These are phyloP conservation scores for Dysphania ambrosioides DNA, from an alignment of 148 eudicot genomes.

Conservation along the genomic window DNA sequence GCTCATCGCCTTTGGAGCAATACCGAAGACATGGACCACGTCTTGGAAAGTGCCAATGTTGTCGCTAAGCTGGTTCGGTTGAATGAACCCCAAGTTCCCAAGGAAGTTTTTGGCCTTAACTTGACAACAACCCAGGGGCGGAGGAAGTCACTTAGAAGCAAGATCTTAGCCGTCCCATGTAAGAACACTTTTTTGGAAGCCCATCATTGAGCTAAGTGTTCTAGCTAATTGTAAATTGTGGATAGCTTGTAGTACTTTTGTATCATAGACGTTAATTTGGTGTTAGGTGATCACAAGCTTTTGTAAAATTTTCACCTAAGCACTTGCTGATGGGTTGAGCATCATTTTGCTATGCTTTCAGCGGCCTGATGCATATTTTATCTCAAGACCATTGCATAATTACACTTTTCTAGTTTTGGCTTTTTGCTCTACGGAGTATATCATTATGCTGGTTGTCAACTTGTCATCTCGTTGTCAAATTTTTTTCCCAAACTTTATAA, in stretches of 20 bases:
- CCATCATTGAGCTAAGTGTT: conserved; percentile 21
- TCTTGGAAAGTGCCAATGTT: conserved; percentile 62
- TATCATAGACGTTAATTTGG: neutral
- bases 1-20: conserved; percentile 61
- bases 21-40: conserved; percentile 53
- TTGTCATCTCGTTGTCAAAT: too few relatives aligned
- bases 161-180: conserved; percentile 35
- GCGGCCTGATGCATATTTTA: neutral
- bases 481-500: too few relatives aligned
- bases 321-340: conserved; percentile 8
- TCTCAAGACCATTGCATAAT: too few relatives aligned
- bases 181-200: conserved; percentile 9
- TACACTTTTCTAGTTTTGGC: too few relatives aligned
- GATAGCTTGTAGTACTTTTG: neutral
- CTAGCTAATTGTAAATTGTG: conserved; percentile 22
- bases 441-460: too few relatives aligned
- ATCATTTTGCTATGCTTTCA: conserved; percentile 15
- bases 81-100: conserved; percentile 50
- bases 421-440: too few relatives aligned
- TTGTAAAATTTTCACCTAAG: conserved; percentile 7
- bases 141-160: conserved; percentile 46
- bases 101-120: conserved; percentile 79
- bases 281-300: conserved; percentile 10
- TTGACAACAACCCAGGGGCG: conserved; percentile 45
- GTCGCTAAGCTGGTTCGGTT: conserved; percentile 69